A percentile compares a stretch with the other conserved stretches of the same genome.
Conservation (phyloP, 2,329 filamentous ascomycete genomes). For the Achaetomium macrosporum region DNA sequence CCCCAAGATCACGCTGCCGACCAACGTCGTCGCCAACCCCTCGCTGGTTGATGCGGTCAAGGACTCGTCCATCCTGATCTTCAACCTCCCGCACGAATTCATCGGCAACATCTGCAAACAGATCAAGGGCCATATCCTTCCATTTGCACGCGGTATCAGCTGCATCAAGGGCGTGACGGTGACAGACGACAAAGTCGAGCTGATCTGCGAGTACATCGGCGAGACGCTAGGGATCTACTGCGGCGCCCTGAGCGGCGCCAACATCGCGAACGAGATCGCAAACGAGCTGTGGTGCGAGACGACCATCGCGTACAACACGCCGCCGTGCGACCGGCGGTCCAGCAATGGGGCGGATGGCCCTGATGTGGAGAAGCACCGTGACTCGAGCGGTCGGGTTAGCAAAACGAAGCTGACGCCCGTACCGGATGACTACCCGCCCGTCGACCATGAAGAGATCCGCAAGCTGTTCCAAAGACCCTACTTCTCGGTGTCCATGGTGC, state of each 20-base stretch:
- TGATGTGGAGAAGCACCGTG: constrained; percentile 52
- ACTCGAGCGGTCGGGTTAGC: constrained; percentile 60
- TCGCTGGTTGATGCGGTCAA: constrained; percentile 74
- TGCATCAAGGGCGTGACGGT: constrained; percentile 99
- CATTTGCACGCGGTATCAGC: constrained; percentile 87
- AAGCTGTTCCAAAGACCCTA: constrained; percentile 91
- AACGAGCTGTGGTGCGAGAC: constrained; percentile 96
- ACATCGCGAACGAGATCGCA: constrained; percentile 93
- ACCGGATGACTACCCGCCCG: constrained; percentile 74
- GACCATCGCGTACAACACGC: constrained; percentile 92
- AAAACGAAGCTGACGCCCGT: constrained; percentile 68
- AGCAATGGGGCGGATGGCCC: constrained; percentile 52
- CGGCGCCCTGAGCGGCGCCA: constrained; percentile 89
- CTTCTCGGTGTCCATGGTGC: constrained; percentile 92
- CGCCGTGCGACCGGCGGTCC: constrained; percentile 71
- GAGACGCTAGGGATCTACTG: constrained; percentile 91
- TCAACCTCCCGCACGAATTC: constrained; percentile 96
- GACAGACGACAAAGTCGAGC: constrained; percentile 72
- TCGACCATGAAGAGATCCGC: constrained; percentile 79
- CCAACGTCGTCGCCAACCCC: constrained; percentile 79
- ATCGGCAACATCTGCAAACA: constrained; percentile 81
- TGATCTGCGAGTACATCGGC: constrained; percentile 95
- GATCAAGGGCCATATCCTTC: constrained; percentile 81
- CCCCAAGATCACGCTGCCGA: constrained; percentile 74
- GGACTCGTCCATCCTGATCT: constrained; percentile 82